Evolutionary conservation across 148 eudicot species (phyloP).

Genomic region (Rheum nobile): DNA sequence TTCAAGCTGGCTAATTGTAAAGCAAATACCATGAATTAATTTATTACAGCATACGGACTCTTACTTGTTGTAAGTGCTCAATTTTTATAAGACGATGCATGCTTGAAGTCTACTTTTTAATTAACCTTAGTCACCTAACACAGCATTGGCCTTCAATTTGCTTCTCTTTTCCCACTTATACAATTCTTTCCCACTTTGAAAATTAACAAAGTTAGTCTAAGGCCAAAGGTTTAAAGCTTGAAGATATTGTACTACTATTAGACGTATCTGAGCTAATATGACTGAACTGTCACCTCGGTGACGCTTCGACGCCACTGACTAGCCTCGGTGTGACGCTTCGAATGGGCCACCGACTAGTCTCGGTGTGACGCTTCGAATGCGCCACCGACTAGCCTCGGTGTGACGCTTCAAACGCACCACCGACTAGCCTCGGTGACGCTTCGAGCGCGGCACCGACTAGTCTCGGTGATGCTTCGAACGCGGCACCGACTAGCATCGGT

Average conservation of each 20-base stretch:
- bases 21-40: constrained; percentile 51
- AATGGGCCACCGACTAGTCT: no score
- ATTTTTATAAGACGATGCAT: neutral
- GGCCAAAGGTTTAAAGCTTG: no score
- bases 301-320: no score
- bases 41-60: constrained; percentile 66
- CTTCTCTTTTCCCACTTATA: neutral
- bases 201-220: neutral
- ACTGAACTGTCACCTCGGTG: neutral
- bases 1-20: constrained; percentile 65
- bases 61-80: constrained; percentile 60
- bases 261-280: neutral
- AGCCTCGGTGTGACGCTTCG: no score
- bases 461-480: no score
- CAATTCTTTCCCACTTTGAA: neutral
- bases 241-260: no score
- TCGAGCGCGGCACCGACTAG: no score
- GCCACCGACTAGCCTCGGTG: no score
- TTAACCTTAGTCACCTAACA: neutral
- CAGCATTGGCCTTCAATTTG: neutral
- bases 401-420: no score
- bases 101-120: neutral
- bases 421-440: no score
- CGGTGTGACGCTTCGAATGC: no score
- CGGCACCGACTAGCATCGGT: no score